Evolutionary conservation across 768 basidiomycete species (phyloP).

Genomic region (Suillus subaureus): DNA sequence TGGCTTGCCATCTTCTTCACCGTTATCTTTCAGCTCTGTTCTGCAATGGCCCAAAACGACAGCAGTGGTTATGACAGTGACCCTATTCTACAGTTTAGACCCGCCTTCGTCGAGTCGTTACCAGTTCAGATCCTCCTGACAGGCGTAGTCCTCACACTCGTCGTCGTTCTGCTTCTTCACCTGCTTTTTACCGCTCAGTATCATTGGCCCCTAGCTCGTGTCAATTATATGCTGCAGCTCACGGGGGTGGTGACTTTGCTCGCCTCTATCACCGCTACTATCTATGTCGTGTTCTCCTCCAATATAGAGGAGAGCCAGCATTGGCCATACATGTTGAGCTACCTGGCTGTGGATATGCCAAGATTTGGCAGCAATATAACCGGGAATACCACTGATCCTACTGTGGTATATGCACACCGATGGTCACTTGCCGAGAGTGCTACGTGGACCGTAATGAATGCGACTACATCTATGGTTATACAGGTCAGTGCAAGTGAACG

Average conservation of each 20-base stretch:
- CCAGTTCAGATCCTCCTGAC: constrained; percentile 89
- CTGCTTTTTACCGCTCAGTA: constrained; percentile 95
- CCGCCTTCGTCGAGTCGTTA: constrained; percentile 82
- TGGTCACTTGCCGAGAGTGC: constrained; percentile 72
- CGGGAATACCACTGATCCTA: constrained; percentile 23
- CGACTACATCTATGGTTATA: constrained; percentile 78
- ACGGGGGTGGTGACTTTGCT: constrained; percentile 81
- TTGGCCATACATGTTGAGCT: constrained; percentile 98
- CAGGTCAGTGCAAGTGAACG: constrained; percentile 57
- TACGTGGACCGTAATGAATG: constrained; percentile 88
- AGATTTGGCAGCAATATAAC: constrained; percentile 30
- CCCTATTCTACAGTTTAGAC: constrained; percentile 79
- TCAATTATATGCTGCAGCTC: constrained; percentile 91
- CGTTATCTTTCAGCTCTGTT: constrained; percentile 12
- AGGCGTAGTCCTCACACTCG: constrained; percentile 83
- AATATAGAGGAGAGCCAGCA: constrained; percentile 61
- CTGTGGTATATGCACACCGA: constrained; percentile 21
- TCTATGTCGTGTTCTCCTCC: constrained; percentile 70
- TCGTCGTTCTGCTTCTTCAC: constrained; percentile 85
- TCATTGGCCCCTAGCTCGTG: constrained; percentile 90
- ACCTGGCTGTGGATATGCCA: constrained; percentile 75
- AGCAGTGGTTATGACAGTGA: constrained; percentile 40
- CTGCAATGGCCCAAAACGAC: constrained; percentile 25
- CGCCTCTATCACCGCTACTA: constrained; percentile 73
- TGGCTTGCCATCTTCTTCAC: constrained; percentile 9